Evolutionary conservation across 1,139 yeast species (phyloP).

Genomic region (Hyphopichia pseudoburtonii): DNA sequence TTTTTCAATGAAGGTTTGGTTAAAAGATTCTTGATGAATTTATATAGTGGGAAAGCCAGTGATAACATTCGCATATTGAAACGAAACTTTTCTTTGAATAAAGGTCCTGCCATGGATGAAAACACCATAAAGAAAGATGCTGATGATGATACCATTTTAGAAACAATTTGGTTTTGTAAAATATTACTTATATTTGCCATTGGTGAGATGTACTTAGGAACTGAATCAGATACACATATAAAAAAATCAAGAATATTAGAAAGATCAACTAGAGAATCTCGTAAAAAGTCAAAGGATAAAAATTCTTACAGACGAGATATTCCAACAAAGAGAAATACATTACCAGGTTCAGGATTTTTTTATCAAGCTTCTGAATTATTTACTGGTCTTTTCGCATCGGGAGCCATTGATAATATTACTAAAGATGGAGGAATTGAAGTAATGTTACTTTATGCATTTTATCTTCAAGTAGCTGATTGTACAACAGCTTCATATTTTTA

Average conservation of each 20-base stretch:
- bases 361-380: slow-evolving; percentile 74
- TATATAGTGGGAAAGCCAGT: slow-evolving; percentile 50
- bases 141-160: slow-evolving; percentile 60
- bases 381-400: slow-evolving; percentile 73
- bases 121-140: slow-evolving; percentile 42
- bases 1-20: slow-evolving; percentile 82
- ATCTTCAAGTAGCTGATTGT: slow-evolving; percentile 82
- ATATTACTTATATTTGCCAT: slow-evolving; percentile 72
- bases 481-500: slow-evolving; percentile 80
- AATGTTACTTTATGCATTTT: slow-evolving; percentile 72
- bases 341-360: slow-evolving; percentile 78
- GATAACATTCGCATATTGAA: slow-evolving; percentile 42
- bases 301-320: slow-evolving; percentile 4
- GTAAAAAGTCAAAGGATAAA: slow-evolving; percentile 12
- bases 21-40: slow-evolving; percentile 59
- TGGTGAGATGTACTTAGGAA: slow-evolving; percentile 84
- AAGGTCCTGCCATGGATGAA: slow-evolving; percentile 40
- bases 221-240: slow-evolving; percentile 51
- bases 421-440: slow-evolving; percentile 85
- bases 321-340: slow-evolving; percentile 29
- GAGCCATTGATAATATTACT: slow-evolving; percentile 75
- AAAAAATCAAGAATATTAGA: slow-evolving; percentile 30
- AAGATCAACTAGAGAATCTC: slow-evolving; percentile 36
- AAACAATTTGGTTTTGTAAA: slow-evolving; percentile 81
- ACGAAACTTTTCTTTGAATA: slow-evolving; percentile 35